Conservation (phyloP, 257 asterid species). For the Gentiana macrophylla region DNA sequence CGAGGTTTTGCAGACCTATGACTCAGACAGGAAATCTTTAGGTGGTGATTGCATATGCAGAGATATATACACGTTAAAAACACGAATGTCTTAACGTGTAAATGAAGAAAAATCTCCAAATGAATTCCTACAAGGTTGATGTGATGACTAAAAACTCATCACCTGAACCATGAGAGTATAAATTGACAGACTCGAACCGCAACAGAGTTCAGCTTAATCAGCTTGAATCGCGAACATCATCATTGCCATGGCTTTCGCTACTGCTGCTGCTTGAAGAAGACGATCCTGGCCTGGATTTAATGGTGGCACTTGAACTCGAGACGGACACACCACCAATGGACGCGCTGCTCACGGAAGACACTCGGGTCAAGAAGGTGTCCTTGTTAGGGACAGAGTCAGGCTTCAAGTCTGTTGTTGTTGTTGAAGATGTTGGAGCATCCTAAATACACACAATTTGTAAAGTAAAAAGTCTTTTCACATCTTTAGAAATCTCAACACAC, state of each 20-base stretch:
- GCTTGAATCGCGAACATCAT: constrained; percentile 40
- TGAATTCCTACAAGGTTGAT: constrained; percentile 14
- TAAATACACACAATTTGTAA: constrained; percentile 11
- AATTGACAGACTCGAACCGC: constrained; percentile 10
- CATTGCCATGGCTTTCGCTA: constrained; percentile 25
- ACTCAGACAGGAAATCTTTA: neutral
- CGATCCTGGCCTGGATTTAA: constrained; percentile 7
- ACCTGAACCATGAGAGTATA: constrained; percentile 6
- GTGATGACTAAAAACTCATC: neutral
- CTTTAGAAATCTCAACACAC: too few species aligned
- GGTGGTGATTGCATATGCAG: constrained; percentile 27
- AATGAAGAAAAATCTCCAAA: constrained; percentile 26
- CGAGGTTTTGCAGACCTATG: constrained; percentile 17
- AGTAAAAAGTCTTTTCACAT: too few species aligned
- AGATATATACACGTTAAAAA: constrained; percentile 25
- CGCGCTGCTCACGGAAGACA: constrained; percentile 21
- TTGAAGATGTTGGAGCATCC: constrained; percentile 52
- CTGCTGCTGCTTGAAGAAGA: constrained; percentile 16
- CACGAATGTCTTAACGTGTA: constrained; percentile 37
- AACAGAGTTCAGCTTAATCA: constrained; percentile 18
- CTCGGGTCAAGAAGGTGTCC: constrained; percentile 18
- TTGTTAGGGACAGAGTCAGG: constrained; percentile 27
- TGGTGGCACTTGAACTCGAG: too few species aligned
- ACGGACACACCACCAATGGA: constrained; percentile 7
- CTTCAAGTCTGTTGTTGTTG: constrained; percentile 22